Evolutionary conservation across 345 rosid genomes (phyloP).

Genomic region (Jatropha curcas): DNA sequence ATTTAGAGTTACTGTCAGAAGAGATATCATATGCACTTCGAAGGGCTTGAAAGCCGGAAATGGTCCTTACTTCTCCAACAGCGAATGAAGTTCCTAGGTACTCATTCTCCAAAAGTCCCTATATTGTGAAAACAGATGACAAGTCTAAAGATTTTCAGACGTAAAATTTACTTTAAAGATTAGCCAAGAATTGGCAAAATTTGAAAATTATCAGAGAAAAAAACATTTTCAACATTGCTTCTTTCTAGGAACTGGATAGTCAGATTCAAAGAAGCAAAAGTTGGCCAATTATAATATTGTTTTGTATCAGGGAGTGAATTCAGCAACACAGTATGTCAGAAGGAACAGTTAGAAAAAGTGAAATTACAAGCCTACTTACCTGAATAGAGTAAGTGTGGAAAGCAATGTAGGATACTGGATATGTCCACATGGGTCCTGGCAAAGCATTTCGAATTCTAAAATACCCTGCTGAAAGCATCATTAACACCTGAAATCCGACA

Average conservation of each 20-base stretch:
- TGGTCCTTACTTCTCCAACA: conserved; percentile 88
- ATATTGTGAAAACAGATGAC: neutral
- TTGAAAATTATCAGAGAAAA: neutral
- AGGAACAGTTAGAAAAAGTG: neutral
- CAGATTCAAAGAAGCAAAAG: neutral
- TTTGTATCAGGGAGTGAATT: neutral
- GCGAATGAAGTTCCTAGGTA: conserved; percentile 79
- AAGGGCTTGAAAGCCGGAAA: conserved; percentile 81
- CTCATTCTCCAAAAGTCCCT: conserved; percentile 98
- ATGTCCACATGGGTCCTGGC: conserved; percentile 84
- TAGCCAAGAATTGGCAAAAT: neutral
- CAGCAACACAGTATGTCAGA: neutral
- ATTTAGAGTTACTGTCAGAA: conserved; percentile 64
- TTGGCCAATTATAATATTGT: neutral
- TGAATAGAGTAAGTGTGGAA: conserved; percentile 89
- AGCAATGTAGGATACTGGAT: conserved; percentile 84
- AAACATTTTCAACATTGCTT: neutral
- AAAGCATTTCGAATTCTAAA: conserved; percentile 80
- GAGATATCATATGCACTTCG: conserved; percentile 75
- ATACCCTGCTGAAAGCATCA: conserved; percentile 98
- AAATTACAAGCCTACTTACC: conserved; percentile 43
- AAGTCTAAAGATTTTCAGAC: neutral
- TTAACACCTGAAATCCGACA: conserved; percentile 61
- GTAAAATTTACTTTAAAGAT: neutral
- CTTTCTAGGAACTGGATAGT: neutral